Evolutionary conservation across 139 green algal genomes (phyloP), one percentile per base, ranked within the genome.

Genomic region (Chlorella vulgaris): DNA sequence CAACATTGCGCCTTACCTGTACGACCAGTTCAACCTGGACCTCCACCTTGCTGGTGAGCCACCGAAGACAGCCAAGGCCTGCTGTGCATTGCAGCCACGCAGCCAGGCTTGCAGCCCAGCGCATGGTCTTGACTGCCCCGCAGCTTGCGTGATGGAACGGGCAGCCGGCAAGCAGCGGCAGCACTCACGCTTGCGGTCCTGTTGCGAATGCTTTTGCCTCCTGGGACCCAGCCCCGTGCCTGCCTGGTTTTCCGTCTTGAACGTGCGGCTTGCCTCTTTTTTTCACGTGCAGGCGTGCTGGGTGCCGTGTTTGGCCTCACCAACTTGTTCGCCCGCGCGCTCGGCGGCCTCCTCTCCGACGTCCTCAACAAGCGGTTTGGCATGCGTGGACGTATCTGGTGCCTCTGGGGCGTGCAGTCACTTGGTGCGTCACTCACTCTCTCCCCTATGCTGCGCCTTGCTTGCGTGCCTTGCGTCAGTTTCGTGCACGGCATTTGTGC

Each of bases 251-350:
- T 22, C 65, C 65, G 28, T 35, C 6, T 5, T 33, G 8, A 35
- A 3, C 35, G 4, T 33, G 3, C 35, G 7, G 7, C 65, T 22
- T 13, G 8, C 63, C 7, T 35, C 63, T n/a, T 53, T 50, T 55
- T 21, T 58, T 31, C 22, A n/a, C n/a, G n/a, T n/a, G 61, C 89
- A 33, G 90, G 87, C 77, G 73, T 93, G n/a, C 83, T 95, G 47
- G 93, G 85, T 24, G 86, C 89, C 63, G 88, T 94, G 47, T 98
- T 97, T 71, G 94, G 93, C 31, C 78, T 98, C 24, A 92, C 95
- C 87, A 99, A 99, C 91, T 76, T 99, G 55, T 94, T 97, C 88
- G 92, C 91, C 0, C 88, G 96, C 29, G 91, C 95, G 15, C 62
- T 92, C 26, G 95, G 96, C n/a, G 94, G 94, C 40, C 53, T 93